Evolutionary conservation across 768 basidiomycete genomes (phyloP).

Genomic region (Russula emetica): DNA sequence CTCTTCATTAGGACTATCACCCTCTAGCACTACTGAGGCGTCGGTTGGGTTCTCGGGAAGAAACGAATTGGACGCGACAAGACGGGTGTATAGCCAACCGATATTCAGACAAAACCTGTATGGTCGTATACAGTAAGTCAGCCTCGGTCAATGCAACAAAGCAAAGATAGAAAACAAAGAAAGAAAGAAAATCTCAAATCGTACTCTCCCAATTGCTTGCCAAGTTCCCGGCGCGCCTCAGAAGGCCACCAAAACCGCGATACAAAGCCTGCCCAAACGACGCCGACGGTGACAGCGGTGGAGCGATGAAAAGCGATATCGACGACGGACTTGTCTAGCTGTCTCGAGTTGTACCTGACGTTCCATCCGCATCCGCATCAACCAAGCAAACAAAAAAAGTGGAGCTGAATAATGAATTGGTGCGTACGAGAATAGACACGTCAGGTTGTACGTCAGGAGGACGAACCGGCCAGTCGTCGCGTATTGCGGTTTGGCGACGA

Average conservation of each 20-base stretch:
- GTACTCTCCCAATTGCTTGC: constrained; percentile 82
- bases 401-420: constrained; percentile 5
- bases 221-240: constrained; percentile 85
- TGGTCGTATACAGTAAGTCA: background rate
- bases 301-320: constrained; percentile 75
- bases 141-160: constrained; percentile 5
- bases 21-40: constrained; percentile 27
- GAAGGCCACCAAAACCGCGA: constrained; percentile 95
- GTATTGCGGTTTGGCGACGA: constrained; percentile 73
- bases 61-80: constrained; percentile 85
- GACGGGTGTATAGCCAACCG: constrained; percentile 89
- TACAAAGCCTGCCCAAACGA: constrained; percentile 84
- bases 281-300: constrained; percentile 76
- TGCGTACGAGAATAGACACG: constrained; percentile 50
- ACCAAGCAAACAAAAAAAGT: no score
- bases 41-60: constrained; percentile 44
- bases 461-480: constrained; percentile 75
- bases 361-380: background rate
- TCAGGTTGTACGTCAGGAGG: constrained; percentile 85
- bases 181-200: constrained; percentile 30
- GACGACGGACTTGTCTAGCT: constrained; percentile 56
- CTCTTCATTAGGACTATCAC: constrained; percentile 28
- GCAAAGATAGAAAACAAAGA: background rate
- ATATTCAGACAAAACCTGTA: constrained; percentile 85
- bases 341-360: constrained; percentile 75